Percentiles rank a stretch among this genome's conserved stretches.
Conservation (phyloP, 1,284 basidiomycete species). For the Ceratobasidium sp. region DNA sequence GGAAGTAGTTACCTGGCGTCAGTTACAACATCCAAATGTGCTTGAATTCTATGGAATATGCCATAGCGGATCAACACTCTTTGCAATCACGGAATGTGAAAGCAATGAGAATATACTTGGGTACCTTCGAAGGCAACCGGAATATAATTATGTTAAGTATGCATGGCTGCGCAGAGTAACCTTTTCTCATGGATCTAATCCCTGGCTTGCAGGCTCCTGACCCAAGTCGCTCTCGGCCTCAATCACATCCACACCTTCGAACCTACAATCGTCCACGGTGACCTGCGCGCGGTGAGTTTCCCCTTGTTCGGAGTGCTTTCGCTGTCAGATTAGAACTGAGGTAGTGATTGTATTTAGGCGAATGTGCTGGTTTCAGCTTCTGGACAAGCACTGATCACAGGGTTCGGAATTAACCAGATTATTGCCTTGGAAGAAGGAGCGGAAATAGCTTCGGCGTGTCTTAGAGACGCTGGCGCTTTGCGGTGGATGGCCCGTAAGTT, state of each 20-base stretch:
- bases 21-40: neutral
- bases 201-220: constrained; percentile 8
- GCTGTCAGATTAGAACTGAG: neutral
- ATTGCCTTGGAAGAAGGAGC: constrained; percentile 31
- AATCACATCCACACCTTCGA: neutral
- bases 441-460: neutral
- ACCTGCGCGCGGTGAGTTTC: constrained; percentile 32
- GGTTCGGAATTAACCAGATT: constrained; percentile 26
- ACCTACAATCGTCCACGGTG: constrained; percentile 27
- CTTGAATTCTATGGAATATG: neutral
- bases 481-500: constrained; percentile 44
- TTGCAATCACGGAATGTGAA: neutral
- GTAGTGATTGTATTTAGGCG: neutral
- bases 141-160: neutral
- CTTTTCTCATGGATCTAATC: neutral
- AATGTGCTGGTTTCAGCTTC: constrained; percentile 20
- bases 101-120: neutral
- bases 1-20: neutral
- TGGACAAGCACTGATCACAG: neutral
- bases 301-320: neutral
- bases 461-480: constrained; percentile 4
- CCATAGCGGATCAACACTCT: neutral
- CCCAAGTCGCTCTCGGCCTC: constrained; percentile 27
- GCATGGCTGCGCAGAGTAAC: neutral
- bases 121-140: neutral